Evolutionary conservation across 805 yeast species (phyloP).

Genomic region (Jamesozyma piceae): DNA sequence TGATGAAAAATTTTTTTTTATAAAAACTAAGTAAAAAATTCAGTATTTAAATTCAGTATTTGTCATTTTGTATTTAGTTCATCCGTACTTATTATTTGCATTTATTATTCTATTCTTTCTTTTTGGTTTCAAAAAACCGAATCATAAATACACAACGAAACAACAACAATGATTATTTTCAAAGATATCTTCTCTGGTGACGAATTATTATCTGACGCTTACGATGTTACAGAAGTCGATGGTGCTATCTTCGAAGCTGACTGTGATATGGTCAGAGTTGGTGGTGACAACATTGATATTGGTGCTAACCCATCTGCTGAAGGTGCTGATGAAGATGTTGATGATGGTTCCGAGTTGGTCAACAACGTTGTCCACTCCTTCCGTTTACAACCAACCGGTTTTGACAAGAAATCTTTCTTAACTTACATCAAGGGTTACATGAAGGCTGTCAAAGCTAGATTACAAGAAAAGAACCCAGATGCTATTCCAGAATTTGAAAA

Average conservation of each 20-base stretch:
- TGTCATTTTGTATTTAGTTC: no score
- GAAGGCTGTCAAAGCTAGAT: slow-evolving; percentile 88
- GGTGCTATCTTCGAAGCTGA: slow-evolving; percentile 93
- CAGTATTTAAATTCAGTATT: no score
- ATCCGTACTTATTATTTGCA: no score
- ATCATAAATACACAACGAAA: background rate
- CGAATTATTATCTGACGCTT: slow-evolving; percentile 96
- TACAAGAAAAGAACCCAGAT: slow-evolving; percentile 86
- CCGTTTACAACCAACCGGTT: slow-evolving; percentile 91
- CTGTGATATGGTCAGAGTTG: slow-evolving; percentile 84
- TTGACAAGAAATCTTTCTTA: slow-evolving; percentile 96
- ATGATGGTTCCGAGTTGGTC: slow-evolving; percentile 81
- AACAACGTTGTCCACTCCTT: slow-evolving; percentile 98
- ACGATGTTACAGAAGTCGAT: slow-evolving; percentile 79
- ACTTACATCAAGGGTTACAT: slow-evolving; percentile 98
- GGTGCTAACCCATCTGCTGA: slow-evolving; percentile 99
- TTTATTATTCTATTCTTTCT: no score
- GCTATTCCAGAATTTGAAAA: slow-evolving; percentile 83
- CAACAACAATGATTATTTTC: slow-evolving; percentile 31
- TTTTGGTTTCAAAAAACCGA: background rate
- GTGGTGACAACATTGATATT: slow-evolving; percentile 89
- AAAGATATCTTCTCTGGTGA: slow-evolving; percentile 87
- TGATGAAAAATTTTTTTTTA: no score
- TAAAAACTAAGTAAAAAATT: no score
- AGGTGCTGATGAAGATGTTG: slow-evolving; percentile 75